A percentile compares a stretch with the other conserved stretches of the same genome.
Conservation (phyloP, 2,329 filamentous ascomycete genomes). For the Pseudomassariella vexata region DNA sequence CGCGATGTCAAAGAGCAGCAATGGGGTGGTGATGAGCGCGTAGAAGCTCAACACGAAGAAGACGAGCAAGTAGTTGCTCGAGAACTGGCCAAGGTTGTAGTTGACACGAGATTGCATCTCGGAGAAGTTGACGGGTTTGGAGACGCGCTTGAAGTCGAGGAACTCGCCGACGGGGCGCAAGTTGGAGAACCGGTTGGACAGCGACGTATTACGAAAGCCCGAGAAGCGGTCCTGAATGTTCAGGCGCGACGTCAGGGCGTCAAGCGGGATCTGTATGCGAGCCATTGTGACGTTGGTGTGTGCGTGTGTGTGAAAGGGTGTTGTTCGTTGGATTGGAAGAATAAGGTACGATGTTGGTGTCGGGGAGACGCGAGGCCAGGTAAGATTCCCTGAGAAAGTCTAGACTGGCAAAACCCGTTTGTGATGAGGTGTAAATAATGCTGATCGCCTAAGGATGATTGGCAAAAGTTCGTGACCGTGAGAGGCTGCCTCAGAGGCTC, state of each 20-base stretch:
- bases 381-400: too few species aligned
- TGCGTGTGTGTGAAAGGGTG: too few species aligned
- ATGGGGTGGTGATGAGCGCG: constrained; percentile 80
- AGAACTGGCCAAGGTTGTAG: constrained; percentile 96
- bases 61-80: constrained; percentile 93
- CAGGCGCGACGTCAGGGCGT: constrained; percentile 84
- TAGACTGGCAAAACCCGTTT: too few species aligned
- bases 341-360: too few species aligned
- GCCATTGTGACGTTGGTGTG: constrained; percentile 54
- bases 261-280: constrained; percentile 87
- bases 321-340: too few species aligned
- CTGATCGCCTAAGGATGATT: too few species aligned
- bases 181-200: constrained; percentile 84
- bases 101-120: constrained; percentile 90
- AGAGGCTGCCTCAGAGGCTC: too few species aligned
- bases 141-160: constrained; percentile 89
- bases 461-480: too few species aligned
- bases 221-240: constrained; percentile 82
- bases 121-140: constrained; percentile 85
- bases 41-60: constrained; percentile 97
- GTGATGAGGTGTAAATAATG: too few species aligned
- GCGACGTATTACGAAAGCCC: constrained; percentile 70
- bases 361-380: too few species aligned
- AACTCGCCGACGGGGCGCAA: constrained; percentile 89
- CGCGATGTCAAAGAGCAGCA: constrained; percentile 87